Conservation (phyloP, 257 asterid species). For the Primulina tabacum region DNA sequence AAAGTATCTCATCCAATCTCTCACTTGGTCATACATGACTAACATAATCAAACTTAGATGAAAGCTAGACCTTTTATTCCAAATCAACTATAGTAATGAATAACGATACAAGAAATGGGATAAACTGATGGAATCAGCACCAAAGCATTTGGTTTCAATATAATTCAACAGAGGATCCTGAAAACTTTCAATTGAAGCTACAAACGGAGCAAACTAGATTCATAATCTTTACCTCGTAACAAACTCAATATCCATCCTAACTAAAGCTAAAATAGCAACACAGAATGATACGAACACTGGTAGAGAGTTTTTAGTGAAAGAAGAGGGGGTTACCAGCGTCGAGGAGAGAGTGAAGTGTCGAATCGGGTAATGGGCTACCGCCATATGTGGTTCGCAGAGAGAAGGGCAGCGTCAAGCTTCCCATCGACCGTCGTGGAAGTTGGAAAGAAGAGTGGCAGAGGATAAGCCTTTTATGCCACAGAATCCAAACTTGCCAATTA, state of each 20-base stretch:
- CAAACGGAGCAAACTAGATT: no score
- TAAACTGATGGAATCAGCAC: no score
- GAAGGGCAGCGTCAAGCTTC: conserved; percentile 50
- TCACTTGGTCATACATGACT: no score
- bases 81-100: no score
- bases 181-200: background rate
- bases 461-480: conserved; percentile 45
- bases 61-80: no score
- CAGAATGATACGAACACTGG: conserved; percentile 7
- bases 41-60: no score
- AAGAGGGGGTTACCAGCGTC: conserved; percentile 35
- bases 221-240: background rate
- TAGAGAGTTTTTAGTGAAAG: background rate
- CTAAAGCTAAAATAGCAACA: background rate
- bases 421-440: conserved; percentile 59
- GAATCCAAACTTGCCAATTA: background rate
- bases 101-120: no score
- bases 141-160: background rate
- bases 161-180: background rate
- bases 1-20: no score
- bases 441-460: conserved; percentile 29
- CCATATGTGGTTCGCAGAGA: conserved; percentile 35
- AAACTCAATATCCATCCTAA: background rate
- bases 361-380: conserved; percentile 40
- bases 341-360: conserved; percentile 36